Evolutionary conservation across 495 filamentous ascomycete species (phyloP), one percentile per base, ranked within the genome.

Genomic region (Parachaetomium inaequale): DNA sequence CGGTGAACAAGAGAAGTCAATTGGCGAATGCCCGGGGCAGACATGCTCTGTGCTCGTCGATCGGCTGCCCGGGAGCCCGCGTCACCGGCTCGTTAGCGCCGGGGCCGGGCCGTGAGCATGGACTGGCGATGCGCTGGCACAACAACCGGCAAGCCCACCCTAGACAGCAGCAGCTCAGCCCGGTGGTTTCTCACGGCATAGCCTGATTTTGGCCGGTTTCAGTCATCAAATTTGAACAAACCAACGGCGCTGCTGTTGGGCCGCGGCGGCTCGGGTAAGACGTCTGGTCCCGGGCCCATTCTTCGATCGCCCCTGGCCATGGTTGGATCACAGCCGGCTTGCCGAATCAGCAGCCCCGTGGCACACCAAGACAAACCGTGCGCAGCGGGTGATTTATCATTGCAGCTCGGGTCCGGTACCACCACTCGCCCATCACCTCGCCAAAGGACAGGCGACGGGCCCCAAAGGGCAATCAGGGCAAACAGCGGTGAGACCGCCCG

Each of bases 401-500:
- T 25, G 28, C 31, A 38, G 21, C 17, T 40, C 52, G 32, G 52
- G 52, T 40, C 52, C 34, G 52, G 32, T 55, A 55, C 52, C 52
- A 55, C 31, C 50, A 6, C n/a, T 17, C 50, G 26, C 49, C 28
- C 26, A 28, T 49, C 46, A 15, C 46, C 46, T 49, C 46, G 7
- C 46, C 21, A 49, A 49, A 40, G 36, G 5, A 36, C 34, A 32
- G 28, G 28, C 45, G n/a, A 26, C 45, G 14, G n/a, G 52, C 12
- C 52, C 52, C 32, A 56, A 53, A 28, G 15, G 47, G 50, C n/a
- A 53, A 60, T 21, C 58, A 38, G 47, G 32, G 15, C 58, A 60
- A 59, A 60, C 42, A 45, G 58, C 58, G 58, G 58, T 60, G 58
- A 60, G 58, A 42, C 34, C 28, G 25, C 21, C 19, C 29, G 15